Evolutionary conservation across 2,329 filamentous ascomycete species (phyloP), one percentile per base, ranked within the genome.

Genomic region (Neofusicoccum umdonicola): DNA sequence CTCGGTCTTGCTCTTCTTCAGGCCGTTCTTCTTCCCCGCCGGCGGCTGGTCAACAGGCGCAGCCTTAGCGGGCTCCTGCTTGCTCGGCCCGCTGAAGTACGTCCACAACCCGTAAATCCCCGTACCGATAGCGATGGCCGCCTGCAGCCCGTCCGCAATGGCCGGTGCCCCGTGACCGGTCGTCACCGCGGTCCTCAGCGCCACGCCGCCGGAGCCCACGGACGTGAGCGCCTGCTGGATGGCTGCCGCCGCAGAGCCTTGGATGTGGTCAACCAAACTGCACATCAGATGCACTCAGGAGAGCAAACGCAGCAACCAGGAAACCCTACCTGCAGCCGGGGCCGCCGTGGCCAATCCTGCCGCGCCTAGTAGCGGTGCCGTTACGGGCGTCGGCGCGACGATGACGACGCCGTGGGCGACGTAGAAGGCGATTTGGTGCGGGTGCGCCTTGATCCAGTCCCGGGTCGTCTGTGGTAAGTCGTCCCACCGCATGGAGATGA

Each of bases 381-480:
- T 71, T 5, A 67, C 69, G 17, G 69, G 68, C 17, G 69, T 69
- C 3, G 72, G 72, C 0, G 68, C 70, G 39, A 69, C 62, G 4
- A 73, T 52, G 11, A 73, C 63, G 19, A 72, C 64, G 1, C 67
- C 69, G 64, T 71, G 71, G 12, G 69, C 68, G 8, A 71, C 64
- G 44, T 72, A 69, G 42, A 73, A 69, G 37, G 62, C 63, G 5
- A 70, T 71, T 61, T 73, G 68, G 42, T 71, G 70, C 2, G 71
- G 71, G 13, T 74, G 70, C 12, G 58, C 67, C 7, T 66, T 44
- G 11, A 73, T 68, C 54, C 54, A 65, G 15, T 44, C 45, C 15
- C 3, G 12, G 9, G 41, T 51, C 37, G 13, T 62, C 8, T 44
- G 13, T 17, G 54, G 63, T 6, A 65, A 22, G 44, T 52, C 39